phyloP scores from a whole-genome alignment of 108 stramenopile species.

The Parietichytrium sp. region DNA sequence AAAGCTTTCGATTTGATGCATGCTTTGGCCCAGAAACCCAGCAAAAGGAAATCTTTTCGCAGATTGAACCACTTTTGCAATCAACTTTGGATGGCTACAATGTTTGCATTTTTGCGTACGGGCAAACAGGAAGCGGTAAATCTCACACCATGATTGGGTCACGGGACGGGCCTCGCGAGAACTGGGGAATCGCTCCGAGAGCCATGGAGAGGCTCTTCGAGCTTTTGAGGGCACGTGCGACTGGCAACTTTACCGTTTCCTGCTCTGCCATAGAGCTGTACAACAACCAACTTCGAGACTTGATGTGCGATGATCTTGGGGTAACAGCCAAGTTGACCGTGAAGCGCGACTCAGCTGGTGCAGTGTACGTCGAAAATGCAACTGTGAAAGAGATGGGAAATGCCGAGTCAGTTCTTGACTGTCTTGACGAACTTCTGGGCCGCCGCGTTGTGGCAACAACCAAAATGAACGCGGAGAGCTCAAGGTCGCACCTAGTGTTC shows the following conservation, averaged over 20 bases:
- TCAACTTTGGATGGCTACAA: constrained; percentile 63
- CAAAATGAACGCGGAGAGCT: constrained; percentile 68
- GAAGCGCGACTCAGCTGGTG: constrained; percentile 56
- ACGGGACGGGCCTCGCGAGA: not conserved
- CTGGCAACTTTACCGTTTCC: constrained; percentile 37
- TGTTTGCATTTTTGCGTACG: constrained; percentile 69
- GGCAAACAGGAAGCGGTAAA: constrained; percentile 66
- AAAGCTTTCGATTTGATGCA: constrained; percentile 56
- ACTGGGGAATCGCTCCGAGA: constrained; percentile 58
- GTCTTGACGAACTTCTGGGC: constrained; percentile 56
- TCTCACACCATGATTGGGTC: constrained; percentile 63
- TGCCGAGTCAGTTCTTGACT: constrained; percentile 42
- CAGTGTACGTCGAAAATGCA: constrained; percentile 58
- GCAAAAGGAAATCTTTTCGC: constrained; percentile 63
- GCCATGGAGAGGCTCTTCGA: constrained; percentile 49
- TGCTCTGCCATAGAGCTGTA: constrained; percentile 63
- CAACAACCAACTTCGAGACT: constrained; percentile 62
- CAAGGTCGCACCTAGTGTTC: constrained; percentile 61
- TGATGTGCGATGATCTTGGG: constrained; percentile 40
- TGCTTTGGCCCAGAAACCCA: constrained; percentile 45
- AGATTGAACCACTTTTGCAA: constrained; percentile 57
- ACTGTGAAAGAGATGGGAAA: constrained; percentile 42
- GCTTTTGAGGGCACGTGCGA: not conserved
- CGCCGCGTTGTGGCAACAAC: constrained; percentile 61
- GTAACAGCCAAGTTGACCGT: constrained; percentile 59